Conservation (phyloP, 176 grass and related monocot genomes). For the Calamus simplicifolius region DNA sequence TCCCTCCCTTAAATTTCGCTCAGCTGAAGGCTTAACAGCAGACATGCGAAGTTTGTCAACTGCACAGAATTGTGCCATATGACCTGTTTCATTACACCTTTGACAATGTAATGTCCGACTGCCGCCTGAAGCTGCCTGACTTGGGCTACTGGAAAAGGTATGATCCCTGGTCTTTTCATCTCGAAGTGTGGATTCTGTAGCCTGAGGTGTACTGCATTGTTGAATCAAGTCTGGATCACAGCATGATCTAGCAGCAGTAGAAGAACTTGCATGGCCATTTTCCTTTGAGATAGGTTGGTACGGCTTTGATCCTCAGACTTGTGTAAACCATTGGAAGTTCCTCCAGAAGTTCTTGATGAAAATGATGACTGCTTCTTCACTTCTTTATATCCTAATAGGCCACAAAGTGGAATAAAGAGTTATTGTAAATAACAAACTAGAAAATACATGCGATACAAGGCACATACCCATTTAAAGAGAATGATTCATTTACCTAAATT, state of each 20-base stretch:
- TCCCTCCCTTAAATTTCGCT: slow-evolving; percentile 47
- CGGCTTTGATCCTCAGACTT: slow-evolving; percentile 11
- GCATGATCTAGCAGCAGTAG: slow-evolving; percentile 21
- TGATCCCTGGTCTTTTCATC: slow-evolving; percentile 43
- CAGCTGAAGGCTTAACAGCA: slow-evolving; percentile 32
- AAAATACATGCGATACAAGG: not conserved
- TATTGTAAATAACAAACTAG: slow-evolving; percentile 16
- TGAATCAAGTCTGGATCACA: slow-evolving; percentile 38
- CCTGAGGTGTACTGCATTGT: slow-evolving; percentile 28
- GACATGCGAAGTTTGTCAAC: slow-evolving; percentile 42
- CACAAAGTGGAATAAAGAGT: slow-evolving; percentile 19
- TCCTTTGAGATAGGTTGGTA: slow-evolving; percentile 23
- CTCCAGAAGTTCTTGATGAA: slow-evolving; percentile 25
- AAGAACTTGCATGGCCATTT: slow-evolving; percentile 4
- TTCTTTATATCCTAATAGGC: slow-evolving; percentile 37
- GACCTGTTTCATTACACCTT: slow-evolving; percentile 67
- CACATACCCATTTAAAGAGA: not conserved
- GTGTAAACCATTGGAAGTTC: slow-evolving; percentile 10
- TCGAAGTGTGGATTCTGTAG: slow-evolving; percentile 16
- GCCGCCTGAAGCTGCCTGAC: slow-evolving; percentile 20
- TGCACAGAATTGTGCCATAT: slow-evolving; percentile 59
- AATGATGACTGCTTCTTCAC: slow-evolving; percentile 39
- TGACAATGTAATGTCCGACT: slow-evolving; percentile 38
- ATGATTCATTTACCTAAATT: slow-evolving; percentile 26
- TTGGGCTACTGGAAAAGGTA: slow-evolving; percentile 23